Base-by-base conservation (phyloP, 352 stramenopile genomes). In the Stephanocyclus meneghinianus region DNA sequence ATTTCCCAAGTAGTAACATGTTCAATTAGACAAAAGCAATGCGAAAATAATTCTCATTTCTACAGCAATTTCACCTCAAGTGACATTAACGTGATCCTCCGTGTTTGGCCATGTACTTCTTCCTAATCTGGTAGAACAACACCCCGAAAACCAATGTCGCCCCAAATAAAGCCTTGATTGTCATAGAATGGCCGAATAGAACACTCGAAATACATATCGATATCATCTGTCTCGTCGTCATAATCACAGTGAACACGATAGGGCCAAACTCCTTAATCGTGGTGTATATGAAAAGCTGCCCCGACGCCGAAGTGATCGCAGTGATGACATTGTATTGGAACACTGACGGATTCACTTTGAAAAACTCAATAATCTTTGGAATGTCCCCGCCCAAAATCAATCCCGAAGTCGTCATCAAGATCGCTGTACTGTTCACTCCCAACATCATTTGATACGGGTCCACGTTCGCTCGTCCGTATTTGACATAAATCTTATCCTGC, bases 381-480 rank as follows among this genome's bases (percentile, higher is more conserved):
- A 95, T 78, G 60, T 94, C 88, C 18, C 91, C 91, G 30, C 81
- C 86, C n/a, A 90, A 44, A 21, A 95, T 65, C 29, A 95, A 79
- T 60, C 87, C 88, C n/a, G 74, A 42, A 1, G 76, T 87, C 0
- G 92, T 96, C 68, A 95, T 93, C 53, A 89, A 62, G 78, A 96
- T 95, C 1, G 91, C 91, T 18, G 89, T 94, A 37, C 78, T 87
- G 61, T 96, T 96, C 21, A 96, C 91, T 11, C 91, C 90, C 18
- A 95, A 73, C 91, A 96, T 96, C 92, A 96, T 96, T 76, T 96
- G 92, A 78, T 94, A 96, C 42, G 86, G 86, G 63, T 95, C 90
- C 0, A 96, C 89, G 74, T 93, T 93, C 15, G 68, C 53, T 37
- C 80, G 68, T 26, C 88, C 87, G 80, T 94, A 94, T 55, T 94